A percentile compares a stretch with the other conserved stretches of the same genome.
phyloP scores from a whole-genome alignment of 805 yeast genomes.

The Yarrowia yakushimensis region DNA sequence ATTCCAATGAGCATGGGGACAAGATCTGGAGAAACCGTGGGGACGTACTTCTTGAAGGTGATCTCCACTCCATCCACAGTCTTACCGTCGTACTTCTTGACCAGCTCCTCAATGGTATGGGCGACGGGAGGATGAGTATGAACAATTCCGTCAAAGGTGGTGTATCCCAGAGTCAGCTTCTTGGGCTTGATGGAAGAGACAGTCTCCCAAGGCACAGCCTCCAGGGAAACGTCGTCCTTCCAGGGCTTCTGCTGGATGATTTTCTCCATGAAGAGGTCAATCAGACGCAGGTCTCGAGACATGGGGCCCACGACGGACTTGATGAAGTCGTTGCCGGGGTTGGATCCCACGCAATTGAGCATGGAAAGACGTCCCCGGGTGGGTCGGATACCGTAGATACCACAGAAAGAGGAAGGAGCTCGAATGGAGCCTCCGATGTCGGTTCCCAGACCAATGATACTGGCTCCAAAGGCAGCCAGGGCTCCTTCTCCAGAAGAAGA shows the following conservation, averaged over 20 bases:
- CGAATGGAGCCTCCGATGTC: conserved; percentile 57
- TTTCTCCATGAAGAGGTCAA: conserved; percentile 42
- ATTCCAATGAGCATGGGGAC: conserved; percentile 51
- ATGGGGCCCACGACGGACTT: conserved; percentile 50
- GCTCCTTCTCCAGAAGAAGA: conserved; percentile 60
- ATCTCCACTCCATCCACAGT: neutral
- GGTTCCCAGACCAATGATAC: conserved; percentile 52
- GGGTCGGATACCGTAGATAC: conserved; percentile 50
- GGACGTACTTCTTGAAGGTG: neutral
- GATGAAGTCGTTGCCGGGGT: conserved; percentile 41
- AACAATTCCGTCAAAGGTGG: conserved; percentile 45
- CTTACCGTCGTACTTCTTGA: conserved; percentile 48
- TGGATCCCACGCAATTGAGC: conserved; percentile 34
- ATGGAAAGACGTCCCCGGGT: conserved; percentile 43
- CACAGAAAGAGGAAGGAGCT: conserved; percentile 47
- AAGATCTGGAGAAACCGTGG: conserved; percentile 41
- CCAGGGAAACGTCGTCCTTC: conserved; percentile 46
- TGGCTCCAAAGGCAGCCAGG: conserved; percentile 44
- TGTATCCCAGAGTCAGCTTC: conserved; percentile 46
- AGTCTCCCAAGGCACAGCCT: conserved; percentile 48
- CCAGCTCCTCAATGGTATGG: conserved; percentile 51
- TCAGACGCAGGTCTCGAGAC: conserved; percentile 40
- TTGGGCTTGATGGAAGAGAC: conserved; percentile 28
- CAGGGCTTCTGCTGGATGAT: conserved; percentile 46
- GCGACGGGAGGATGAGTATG: conserved; percentile 56